Evolutionary conservation across 108 stramenopile species (phyloP).

Genomic region (Seminavis robusta): DNA sequence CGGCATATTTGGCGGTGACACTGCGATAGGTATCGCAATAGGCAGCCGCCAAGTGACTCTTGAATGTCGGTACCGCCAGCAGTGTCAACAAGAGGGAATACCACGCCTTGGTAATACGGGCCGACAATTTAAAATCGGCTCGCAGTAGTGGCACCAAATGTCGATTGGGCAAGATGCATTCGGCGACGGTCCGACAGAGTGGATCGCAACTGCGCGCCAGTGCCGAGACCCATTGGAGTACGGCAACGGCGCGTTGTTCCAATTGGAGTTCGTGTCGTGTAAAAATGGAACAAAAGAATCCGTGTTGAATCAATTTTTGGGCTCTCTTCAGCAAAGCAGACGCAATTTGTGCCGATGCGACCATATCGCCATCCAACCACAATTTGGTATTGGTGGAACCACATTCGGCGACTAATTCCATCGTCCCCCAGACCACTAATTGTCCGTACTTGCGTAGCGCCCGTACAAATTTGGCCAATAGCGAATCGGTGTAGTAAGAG

Average conservation of each 20-base stretch:
- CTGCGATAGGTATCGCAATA: constrained; percentile 85
- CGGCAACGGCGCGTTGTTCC: constrained; percentile 68
- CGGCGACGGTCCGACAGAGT: constrained; percentile 56
- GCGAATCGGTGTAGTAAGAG: constrained; percentile 47
- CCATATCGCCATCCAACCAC: constrained; percentile 75
- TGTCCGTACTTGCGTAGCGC: constrained; percentile 66
- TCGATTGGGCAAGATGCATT: constrained; percentile 39
- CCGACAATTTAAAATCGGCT: constrained; percentile 70
- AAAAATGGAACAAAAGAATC: constrained; percentile 61
- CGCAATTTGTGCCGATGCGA: constrained; percentile 53
- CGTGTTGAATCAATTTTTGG: constrained; percentile 34
- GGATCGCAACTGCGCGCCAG: constrained; percentile 75
- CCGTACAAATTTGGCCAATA: constrained; percentile 47
- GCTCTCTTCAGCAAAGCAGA: constrained; percentile 61
- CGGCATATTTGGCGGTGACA: constrained; percentile 76
- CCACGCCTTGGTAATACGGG: constrained; percentile 62
- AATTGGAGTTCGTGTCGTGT: constrained; percentile 55
- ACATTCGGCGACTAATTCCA: constrained; percentile 66
- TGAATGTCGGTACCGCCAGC: constrained; percentile 91
- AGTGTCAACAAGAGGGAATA: constrained; percentile 88
- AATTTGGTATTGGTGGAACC: constrained; percentile 40
- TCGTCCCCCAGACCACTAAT: constrained; percentile 78
- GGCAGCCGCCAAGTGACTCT: constrained; percentile 81
- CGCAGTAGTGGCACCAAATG: constrained; percentile 62
- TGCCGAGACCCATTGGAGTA: constrained; percentile 59